Percentiles rank a stretch among this genome's conserved stretches.
Conservation (phyloP, 2,329 filamentous ascomycete species). For the Colletotrichum salicis region DNA sequence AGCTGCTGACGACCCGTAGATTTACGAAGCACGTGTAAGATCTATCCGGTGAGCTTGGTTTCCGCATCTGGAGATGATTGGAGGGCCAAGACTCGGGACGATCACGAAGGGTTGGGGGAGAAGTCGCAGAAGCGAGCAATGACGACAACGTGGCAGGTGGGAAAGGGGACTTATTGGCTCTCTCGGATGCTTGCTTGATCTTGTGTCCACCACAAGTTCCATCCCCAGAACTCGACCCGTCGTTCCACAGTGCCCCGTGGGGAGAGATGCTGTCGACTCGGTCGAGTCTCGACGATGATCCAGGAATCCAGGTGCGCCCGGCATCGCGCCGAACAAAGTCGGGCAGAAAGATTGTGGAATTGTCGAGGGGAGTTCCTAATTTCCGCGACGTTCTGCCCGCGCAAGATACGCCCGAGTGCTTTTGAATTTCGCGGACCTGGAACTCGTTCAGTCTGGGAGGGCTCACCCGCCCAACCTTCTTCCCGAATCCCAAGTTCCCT, state of each 20-base stretch:
- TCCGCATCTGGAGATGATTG: not conserved
- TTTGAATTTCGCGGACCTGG: conserved; percentile 11
- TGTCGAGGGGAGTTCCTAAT: not conserved
- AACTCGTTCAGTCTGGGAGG: conserved; percentile 8
- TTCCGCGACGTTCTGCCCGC: not conserved
- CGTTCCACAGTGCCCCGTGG: not conserved
- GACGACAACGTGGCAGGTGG: not conserved
- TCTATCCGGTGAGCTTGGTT: not conserved
- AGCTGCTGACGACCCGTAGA: not conserved
- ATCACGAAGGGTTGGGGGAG: not conserved
- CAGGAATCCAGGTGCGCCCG: not conserved
- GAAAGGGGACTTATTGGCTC: not conserved
- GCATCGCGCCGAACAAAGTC: not conserved
- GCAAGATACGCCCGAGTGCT: not conserved
- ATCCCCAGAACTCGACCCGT: not conserved
- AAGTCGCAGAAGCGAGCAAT: not conserved
- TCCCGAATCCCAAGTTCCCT: not conserved
- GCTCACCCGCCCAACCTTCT: not conserved
- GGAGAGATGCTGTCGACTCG: not conserved
- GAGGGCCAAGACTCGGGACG: not conserved
- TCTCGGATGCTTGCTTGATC: not conserved
- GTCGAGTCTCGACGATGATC: not conserved
- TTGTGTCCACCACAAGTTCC: not conserved
- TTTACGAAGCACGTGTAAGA: not conserved
- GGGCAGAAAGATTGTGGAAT: not conserved